Percentiles rank a stretch among this genome's conserved stretches.
Evolutionary conservation across 1,284 basidiomycete species (phyloP).

Genomic region (Ceratobasidium sp.): DNA sequence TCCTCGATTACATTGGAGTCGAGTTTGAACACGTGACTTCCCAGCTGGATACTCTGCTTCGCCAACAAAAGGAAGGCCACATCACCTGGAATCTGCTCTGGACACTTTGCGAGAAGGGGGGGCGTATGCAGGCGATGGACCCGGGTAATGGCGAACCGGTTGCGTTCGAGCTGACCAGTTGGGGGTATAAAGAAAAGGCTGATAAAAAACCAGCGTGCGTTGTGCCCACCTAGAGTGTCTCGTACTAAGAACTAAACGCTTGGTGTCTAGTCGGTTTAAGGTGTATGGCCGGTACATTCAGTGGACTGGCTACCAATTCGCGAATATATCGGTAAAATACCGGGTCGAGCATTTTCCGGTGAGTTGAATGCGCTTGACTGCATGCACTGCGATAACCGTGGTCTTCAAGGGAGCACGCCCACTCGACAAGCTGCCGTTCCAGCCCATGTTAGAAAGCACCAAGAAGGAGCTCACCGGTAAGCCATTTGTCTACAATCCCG

Average conservation of each 20-base stretch:
- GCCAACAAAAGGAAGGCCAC: neutral
- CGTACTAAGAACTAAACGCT: neutral
- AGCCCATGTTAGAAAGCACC: neutral
- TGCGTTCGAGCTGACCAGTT: neutral
- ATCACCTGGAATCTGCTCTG: conserved; percentile 24
- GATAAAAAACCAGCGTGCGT: conserved; percentile 1
- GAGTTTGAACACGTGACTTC: neutral
- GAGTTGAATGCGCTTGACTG: neutral
- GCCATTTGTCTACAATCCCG: neutral
- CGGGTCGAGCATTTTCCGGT: conserved; percentile 1
- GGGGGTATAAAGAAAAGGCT: conserved; percentile 3
- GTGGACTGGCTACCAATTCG: conserved; percentile 3
- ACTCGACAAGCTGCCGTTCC: neutral
- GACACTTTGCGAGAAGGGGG: neutral
- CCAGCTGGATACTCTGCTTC: neutral
- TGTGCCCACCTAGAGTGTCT: neutral
- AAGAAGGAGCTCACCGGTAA: neutral
- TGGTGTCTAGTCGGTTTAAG: neutral
- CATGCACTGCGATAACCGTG: neutral
- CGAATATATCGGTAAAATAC: neutral
- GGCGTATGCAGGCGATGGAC: neutral
- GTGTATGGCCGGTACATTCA: neutral
- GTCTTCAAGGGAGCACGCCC: neutral
- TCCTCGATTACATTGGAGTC: neutral
- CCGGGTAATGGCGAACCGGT: neutral